These are phyloP conservation scores for Colletotrichum salicis DNA, from an alignment of 2,329 filamentous ascomycete genomes.

Conservation along the genomic window DNA sequence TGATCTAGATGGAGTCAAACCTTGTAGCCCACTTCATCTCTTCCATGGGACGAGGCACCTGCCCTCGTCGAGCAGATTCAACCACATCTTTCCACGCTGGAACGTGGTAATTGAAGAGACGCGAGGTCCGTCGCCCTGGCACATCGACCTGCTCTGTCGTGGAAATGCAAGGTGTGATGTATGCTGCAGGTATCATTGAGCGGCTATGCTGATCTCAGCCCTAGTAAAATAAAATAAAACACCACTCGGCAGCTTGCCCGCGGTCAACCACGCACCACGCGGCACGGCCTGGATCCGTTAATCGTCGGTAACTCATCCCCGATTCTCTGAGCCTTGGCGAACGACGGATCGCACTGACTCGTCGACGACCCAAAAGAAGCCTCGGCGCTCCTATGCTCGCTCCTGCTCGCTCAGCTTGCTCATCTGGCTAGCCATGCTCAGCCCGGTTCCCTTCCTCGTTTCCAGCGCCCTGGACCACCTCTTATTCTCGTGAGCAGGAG, in stretches of 20 bases:
- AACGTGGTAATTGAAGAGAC: not conserved
- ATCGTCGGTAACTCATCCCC: not conserved
- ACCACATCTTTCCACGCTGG: not conserved
- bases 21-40: not conserved
- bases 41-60: not conserved
- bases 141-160: not conserved
- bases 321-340: not conserved
- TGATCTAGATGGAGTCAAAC: not conserved
- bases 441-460: slow-evolving; percentile 64
- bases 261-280: not conserved
- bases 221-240: slow-evolving; percentile 1
- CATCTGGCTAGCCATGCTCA: slow-evolving; percentile 62
- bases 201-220: slow-evolving; percentile 20
- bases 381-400: slow-evolving; percentile 19
- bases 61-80: not conserved
- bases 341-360: slow-evolving; percentile 13
- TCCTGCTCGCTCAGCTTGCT: slow-evolving; percentile 51
- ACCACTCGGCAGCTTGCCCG: not conserved
- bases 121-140: not conserved
- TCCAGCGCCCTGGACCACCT: slow-evolving; percentile 58
- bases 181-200: slow-evolving; percentile 28
- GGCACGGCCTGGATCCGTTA: not conserved
- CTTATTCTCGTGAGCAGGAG: slow-evolving; percentile 51
- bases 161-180: not conserved
- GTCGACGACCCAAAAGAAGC: slow-evolving; percentile 17